Base-by-base conservation (phyloP, 352 stramenopile genomes). In the Phytophthora multivora region DNA sequence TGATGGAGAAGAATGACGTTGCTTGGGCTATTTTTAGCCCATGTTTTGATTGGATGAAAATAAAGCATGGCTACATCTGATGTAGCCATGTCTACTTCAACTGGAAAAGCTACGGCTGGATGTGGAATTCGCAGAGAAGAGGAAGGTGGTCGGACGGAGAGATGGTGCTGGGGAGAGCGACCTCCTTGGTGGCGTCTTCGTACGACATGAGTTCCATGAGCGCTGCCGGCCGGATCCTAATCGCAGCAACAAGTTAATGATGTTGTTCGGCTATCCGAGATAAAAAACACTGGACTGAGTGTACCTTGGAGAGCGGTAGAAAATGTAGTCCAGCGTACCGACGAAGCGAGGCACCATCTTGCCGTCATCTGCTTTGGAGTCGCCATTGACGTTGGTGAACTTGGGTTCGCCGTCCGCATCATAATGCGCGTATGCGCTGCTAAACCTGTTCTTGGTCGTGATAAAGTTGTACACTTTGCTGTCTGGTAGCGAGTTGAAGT, bases 401-500 rank as follows among this genome's bases (percentile, higher is more conserved):
- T 69, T 53, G 6, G 86, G 86, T 33, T 95, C 86, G 9, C 77
- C 68, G 1, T 70, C 48, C 8, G 40, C 15, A 0, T 52, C 16
- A 16, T 90, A 93, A 21, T 72, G 60, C 2, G 74, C 51, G 62
- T 93, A 95, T 3, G 86, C 83, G 15, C 84, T 93, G 1, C 23
- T 51, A 33, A 83, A 90, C 9, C 59, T 21, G 21, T 79, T 59
- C 4, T 61, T 52, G 1, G 46, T 59, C 5, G 71, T 84, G 63
- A 95, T 79, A 26, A 79, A 74, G 13, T 66, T 49, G 68, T 91
- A 93, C 50, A 95, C 86, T 52, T 80, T 71, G 43, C 84, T 93
- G 45, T 81, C 72, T 1, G 86, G 86, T 0, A 95, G 65, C 31
- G 86, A 95, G 68, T 95, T 95, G 60, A 93, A 93, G 67, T 95